Base-by-base conservation (phyloP, 306 rosid genomes). In the Gastrolobium villosum region DNA sequence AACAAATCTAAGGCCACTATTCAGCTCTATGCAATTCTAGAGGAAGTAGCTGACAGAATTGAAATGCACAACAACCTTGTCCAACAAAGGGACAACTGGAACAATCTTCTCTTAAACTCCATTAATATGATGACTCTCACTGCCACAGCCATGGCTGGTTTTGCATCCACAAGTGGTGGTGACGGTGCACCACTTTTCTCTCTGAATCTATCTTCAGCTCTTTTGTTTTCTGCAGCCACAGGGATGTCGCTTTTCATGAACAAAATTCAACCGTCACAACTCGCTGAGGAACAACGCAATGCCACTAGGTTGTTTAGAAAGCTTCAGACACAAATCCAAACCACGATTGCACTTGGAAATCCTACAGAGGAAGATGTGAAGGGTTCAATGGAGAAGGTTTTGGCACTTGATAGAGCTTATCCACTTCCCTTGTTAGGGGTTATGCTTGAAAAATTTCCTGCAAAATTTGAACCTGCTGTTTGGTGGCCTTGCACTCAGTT, bases 201-300 rank as follows among this genome's bases (percentile, higher is more conserved):
- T n/a, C 3, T 91, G 3, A 88, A 86, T 9, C 45, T 91, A 3
- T 87, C 90, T 0, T 87, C 94, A 0, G 45, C 88, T 32, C 79
- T 87, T 5, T 61, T 92, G 36, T 92, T 86, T 72, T 60, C 87
- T 6, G 94, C 93, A 0, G 93, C 94, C 70, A 82, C 91, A 0
- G 94, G 97, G 7, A 50, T 91, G 86, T 13, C 78, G 15, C 63
- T 86, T 3, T 14, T 81, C 30, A 88, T 85, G 79, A 89, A 83
- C 85, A 87, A 89, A 73, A 77, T 87, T 50, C 96, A 91, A 66
- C 94, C 96, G 0, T 91, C 96, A 7, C 96, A 91, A 26, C 87
- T 91, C 0, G 81, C 88, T 0, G 97, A 91, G 81, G 97, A 91
- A 43, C 92, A 91, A 26, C 90, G 92, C 2, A 88, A 84, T 14